Conservation (phyloP, 108 stramenopile genomes). For the Mayamaea pseudoterrestris region DNA sequence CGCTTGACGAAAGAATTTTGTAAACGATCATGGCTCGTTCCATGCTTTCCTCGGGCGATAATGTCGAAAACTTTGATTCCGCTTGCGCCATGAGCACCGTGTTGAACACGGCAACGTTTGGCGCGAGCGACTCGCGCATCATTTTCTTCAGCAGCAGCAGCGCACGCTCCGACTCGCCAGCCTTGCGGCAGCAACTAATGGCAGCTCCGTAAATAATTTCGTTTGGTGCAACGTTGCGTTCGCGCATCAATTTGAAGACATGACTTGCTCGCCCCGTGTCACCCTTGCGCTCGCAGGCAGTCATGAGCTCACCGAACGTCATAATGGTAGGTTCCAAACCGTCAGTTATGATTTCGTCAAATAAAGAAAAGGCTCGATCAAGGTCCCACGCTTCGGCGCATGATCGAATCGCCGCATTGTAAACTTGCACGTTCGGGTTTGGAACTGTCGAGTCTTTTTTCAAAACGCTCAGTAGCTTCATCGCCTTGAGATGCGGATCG, state of each 20-base stretch:
- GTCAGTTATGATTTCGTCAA: constrained; percentile 36
- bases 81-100: constrained; percentile 60
- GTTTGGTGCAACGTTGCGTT: constrained; percentile 33
- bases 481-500: constrained; percentile 38
- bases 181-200: constrained; percentile 66
- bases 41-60: constrained; percentile 13
- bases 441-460: constrained; percentile 39
- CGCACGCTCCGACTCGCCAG: constrained; percentile 39
- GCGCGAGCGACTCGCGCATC: constrained; percentile 53
- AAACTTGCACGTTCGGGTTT: constrained; percentile 63
- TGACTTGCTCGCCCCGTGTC: constrained; percentile 38
- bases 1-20: constrained; percentile 8
- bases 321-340: constrained; percentile 44
- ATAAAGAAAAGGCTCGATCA: constrained; percentile 42
- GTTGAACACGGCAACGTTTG: constrained; percentile 71
- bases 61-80: constrained; percentile 22
- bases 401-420: constrained; percentile 74
- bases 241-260: constrained; percentile 54
- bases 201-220: constrained; percentile 80
- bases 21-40: constrained; percentile 53
- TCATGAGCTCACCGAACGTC: constrained; percentile 76
- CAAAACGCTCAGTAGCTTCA: constrained; percentile 46
- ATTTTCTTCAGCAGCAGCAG: constrained; percentile 54
- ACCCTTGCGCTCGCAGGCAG: constrained; percentile 69
- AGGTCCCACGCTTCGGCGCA: constrained; percentile 68